Conservation (phyloP, 208 protist species). For the Crithidia fasciculata region DNA sequence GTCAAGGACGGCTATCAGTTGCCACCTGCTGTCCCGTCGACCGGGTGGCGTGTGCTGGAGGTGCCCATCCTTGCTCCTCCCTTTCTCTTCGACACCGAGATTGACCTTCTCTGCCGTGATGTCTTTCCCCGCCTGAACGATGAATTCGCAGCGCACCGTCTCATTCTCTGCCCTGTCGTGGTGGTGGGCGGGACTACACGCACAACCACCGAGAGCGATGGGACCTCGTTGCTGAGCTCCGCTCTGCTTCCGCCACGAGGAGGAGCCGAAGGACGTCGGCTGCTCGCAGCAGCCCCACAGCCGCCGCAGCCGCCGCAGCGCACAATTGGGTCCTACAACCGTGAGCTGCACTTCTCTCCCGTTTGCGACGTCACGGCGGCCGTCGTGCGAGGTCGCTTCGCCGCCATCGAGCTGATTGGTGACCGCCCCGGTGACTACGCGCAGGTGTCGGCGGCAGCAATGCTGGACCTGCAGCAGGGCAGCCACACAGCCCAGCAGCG, state of each 20-base stretch:
- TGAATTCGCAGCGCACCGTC: conserved; percentile 41
- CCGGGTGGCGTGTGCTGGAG: conserved; percentile 81
- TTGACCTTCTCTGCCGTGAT: conserved; percentile 47
- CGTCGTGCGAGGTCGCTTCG: conserved; percentile 61
- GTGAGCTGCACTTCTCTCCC: conserved; percentile 43
- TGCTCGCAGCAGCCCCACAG: too few relatives aligned
- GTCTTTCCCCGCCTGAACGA: conserved; percentile 81
- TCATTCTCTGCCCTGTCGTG: conserved; percentile 56
- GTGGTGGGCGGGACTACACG: conserved; percentile 20
- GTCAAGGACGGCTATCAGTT: conserved; percentile 26
- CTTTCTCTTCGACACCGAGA: conserved; percentile 79
- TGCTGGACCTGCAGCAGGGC: conserved; percentile 34
- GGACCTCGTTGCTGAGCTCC: too few relatives aligned
- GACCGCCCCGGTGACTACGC: conserved; percentile 78
- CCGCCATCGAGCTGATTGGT: conserved; percentile 80
- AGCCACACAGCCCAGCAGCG: too few relatives aligned
- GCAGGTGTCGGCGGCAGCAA: conserved; percentile 51
- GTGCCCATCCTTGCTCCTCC: conserved; percentile 81
- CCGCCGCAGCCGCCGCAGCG: background rate
- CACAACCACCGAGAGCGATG: too few relatives aligned
- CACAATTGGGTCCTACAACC: conserved; percentile 46
- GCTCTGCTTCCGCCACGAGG: too few relatives aligned
- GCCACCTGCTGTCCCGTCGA: conserved; percentile 39
- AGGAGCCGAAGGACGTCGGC: too few relatives aligned
- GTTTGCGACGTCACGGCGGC: conserved; percentile 55